Conservation (phyloP, 768 basidiomycete genomes). For the Suillus subluteus region DNA sequence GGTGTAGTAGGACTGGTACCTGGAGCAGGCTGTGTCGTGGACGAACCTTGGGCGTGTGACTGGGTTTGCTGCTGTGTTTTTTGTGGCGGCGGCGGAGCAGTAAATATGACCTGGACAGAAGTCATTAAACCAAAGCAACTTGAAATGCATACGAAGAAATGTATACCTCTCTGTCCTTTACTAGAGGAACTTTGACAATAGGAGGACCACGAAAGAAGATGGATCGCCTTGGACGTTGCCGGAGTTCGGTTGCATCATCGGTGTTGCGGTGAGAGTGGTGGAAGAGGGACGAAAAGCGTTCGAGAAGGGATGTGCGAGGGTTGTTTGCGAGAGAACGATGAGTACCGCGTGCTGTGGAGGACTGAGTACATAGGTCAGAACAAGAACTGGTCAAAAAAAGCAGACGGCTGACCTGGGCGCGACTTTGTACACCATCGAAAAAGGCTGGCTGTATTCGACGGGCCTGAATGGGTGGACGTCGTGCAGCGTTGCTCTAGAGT, state of each 20-base stretch:
- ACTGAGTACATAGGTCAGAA: not conserved
- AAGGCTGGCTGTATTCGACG: not conserved
- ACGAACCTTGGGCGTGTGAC: not conserved
- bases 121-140: too few relatives aligned
- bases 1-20: not conserved
- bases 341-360: not conserved
- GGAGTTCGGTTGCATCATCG: not conserved
- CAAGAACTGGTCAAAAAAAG: not conserved
- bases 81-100: not conserved
- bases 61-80: not conserved
- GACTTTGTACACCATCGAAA: not conserved
- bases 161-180: not conserved
- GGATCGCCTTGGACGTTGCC: not conserved
- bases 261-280: not conserved
- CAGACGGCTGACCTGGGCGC: not conserved
- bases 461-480: too few relatives aligned
- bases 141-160: not conserved
- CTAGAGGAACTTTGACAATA: not conserved
- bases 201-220: not conserved
- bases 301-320: not conserved
- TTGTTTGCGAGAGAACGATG: not conserved
- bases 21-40: not conserved
- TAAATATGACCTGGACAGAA: not conserved
- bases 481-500: not conserved
- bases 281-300: not conserved